Percentiles rank a stretch among this genome's conserved stretches.
phyloP scores from a whole-genome alignment of 768 basidiomycete species.

The Pleurotus sapidus region DNA sequence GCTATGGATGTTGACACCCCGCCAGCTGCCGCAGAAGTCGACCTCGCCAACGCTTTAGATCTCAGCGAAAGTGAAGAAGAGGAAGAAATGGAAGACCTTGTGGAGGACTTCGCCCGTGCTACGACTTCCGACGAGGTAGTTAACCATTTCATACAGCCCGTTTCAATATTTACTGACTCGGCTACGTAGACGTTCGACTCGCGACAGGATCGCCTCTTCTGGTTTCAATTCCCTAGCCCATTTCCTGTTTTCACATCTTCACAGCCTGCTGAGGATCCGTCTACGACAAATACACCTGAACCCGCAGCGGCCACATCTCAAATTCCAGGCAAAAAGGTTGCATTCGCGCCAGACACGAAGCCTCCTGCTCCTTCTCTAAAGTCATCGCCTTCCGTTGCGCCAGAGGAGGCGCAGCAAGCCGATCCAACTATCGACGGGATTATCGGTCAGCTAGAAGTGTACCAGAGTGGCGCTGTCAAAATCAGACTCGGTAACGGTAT shows the following conservation, averaged over 20 bases:
- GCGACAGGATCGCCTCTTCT: constrained; percentile 70
- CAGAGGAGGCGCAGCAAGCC: constrained; percentile 27
- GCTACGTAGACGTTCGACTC: constrained; percentile 40
- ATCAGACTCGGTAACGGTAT: constrained; percentile 82
- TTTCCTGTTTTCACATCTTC: constrained; percentile 69
- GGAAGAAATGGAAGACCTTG: constrained; percentile 74
- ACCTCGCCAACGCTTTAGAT: constrained; percentile 59
- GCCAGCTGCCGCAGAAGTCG: constrained; percentile 30
- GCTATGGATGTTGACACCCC: constrained; percentile 3
- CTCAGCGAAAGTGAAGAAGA: constrained; percentile 78
- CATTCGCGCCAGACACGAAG: constrained; percentile 65
- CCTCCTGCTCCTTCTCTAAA: constrained; percentile 26
- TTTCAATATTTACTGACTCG: too few species aligned
- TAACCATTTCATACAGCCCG: too few species aligned
- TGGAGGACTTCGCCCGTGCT: constrained; percentile 61
- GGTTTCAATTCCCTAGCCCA: constrained; percentile 87
- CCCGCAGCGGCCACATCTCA: constrained; percentile 23
- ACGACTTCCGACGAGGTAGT: constrained; percentile 36
- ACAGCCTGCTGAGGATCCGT: constrained; percentile 16
- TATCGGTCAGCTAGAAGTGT: constrained; percentile 83
- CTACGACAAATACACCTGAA: constrained; percentile 21
- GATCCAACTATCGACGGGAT: constrained; percentile 60
- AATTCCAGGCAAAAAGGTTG: constrained; percentile 46
- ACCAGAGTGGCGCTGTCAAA: constrained; percentile 82
- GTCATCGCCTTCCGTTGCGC: constrained; percentile 18